These are phyloP conservation scores for Onygenales sp. DNA, from an alignment of 2,329 filamentous ascomycete genomes.

Conservation along the genomic window DNA sequence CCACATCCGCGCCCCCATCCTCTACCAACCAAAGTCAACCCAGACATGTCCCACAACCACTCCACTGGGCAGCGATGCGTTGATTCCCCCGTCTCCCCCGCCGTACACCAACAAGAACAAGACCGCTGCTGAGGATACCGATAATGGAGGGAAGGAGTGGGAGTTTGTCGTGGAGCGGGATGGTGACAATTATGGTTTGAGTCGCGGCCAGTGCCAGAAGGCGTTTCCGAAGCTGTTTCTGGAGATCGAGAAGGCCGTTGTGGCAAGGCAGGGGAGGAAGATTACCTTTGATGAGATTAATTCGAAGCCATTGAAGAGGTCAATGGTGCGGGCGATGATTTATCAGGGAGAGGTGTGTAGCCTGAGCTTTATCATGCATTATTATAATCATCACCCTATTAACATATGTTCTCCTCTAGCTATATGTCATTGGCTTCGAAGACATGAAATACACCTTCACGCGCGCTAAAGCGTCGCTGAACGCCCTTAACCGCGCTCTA, in stretches of 20 bases:
- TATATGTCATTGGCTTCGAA: slow-evolving; percentile 28
- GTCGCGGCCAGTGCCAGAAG: slow-evolving; percentile 25
- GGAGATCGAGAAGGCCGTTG: slow-evolving; percentile 26
- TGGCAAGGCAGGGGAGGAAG: slow-evolving; percentile 13
- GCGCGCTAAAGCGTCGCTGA: slow-evolving; percentile 34
- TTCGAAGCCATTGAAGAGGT: slow-evolving; percentile 22
- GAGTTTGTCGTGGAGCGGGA: slow-evolving; percentile 25
- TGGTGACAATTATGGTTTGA: slow-evolving; percentile 28
- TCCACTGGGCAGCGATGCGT: no score
- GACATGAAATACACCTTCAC: slow-evolving; percentile 25
- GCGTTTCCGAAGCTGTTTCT: slow-evolving; percentile 32
- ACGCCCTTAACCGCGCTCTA: slow-evolving; percentile 41
- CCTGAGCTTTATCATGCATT: neutral
- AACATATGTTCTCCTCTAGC: slow-evolving; percentile 11
- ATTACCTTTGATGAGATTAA: slow-evolving; percentile 28
- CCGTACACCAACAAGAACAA: neutral
- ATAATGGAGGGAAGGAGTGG: slow-evolving; percentile 14
- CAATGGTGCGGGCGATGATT: slow-evolving; percentile 28
- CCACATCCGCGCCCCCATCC: neutral
- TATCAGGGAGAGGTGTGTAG: slow-evolving; percentile 26
- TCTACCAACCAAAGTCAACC: neutral
- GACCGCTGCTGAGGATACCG: neutral
- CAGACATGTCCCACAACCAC: neutral
- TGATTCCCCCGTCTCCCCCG: neutral
- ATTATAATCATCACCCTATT: neutral